Conservation (phyloP, 1,284 basidiomycete genomes). For the Apiotrichum mycotoxinovorans region DNA sequence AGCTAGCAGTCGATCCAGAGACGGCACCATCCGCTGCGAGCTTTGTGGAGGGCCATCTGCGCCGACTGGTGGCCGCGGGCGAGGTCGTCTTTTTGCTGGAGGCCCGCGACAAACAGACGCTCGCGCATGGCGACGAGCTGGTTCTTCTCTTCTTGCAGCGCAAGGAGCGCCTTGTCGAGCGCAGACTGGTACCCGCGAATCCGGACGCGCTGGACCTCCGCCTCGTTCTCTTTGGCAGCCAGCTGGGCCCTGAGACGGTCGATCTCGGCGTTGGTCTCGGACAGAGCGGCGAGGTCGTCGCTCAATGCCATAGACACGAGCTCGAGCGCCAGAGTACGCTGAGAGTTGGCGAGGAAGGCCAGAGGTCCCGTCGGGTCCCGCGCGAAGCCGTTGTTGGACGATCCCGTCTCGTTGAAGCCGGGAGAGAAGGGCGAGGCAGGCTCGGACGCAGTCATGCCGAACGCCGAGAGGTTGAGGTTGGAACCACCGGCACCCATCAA, state of each 20-base stretch:
- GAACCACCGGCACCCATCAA: background rate
- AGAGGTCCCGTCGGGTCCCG: background rate
- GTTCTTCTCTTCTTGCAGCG: conserved; percentile 6
- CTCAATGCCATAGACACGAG: background rate
- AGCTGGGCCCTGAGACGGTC: conserved; percentile 5
- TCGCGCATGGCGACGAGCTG: conserved; percentile 9
- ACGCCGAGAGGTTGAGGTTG: background rate
- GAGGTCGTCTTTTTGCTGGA: background rate
- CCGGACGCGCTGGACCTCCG: background rate
- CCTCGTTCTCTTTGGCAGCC: conserved; percentile 2
- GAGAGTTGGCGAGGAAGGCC: conserved; percentile 1
- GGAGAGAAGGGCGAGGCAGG: conserved; percentile 2
- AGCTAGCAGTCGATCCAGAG: conserved; percentile 3
- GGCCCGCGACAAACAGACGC: background rate
- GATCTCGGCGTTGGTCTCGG: conserved; percentile 6
- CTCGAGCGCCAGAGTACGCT: background rate
- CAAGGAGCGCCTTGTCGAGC: conserved; percentile 4
- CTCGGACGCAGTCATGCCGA: background rate
- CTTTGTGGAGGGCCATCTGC: background rate
- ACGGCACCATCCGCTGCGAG: conserved; percentile 3
- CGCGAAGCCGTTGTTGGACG: background rate
- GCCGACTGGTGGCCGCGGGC: background rate
- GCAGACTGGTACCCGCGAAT: background rate
- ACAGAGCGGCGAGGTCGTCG: background rate
- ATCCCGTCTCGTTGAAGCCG: background rate